Base-by-base conservation (phyloP, 2,329 filamentous ascomycete species). In the Stromatinia cepivora region DNA sequence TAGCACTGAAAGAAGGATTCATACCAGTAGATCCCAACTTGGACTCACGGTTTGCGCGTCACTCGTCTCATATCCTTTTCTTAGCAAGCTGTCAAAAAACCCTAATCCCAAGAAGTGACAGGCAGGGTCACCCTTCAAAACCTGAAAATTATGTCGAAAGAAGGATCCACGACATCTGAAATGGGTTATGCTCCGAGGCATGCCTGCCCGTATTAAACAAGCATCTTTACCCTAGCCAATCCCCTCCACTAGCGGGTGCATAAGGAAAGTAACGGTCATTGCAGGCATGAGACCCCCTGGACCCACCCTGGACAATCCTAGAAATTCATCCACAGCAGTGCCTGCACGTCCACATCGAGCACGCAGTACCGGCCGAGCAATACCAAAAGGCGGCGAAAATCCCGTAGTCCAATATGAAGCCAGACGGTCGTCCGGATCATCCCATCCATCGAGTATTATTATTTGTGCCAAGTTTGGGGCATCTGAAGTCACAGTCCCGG, bases 21-120 rank as follows among this genome's bases (percentile, higher is more conserved):
- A 28, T 48, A 71, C 71, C 71, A 69, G 72, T 70, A 72, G 69
- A 75, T 76, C 72, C 72, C 66, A 59, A 72, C 69, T 71, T 72
- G 66, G 72, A 71, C 71, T 75, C 72, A 73, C 52, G 71, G 69
- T 74, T 73, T 76, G 74, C 74, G 74, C 75, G 73, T 75, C 75
- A 69, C 75, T 77, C 76, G 76, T 77, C 75, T 77, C 75, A 76
- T 74, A 70, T 77, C 45, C 48, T 66, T 72, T 73, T 39, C 61
- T 72, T 73, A 69, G 73, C 72, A 73, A 70, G 71, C 67, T 73
- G 75, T 76, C 74, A 75, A 69, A 70, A 69, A 70, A 76, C 69
- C 75, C 75, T 73, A 67, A 75, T 70, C 72, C 69, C 71, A 76
- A 77, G 63, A 71, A 70, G 71, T 75, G 75, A 75, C 75, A 75